These are phyloP conservation scores for Hirschfeldia incana DNA, from an alignment of 345 rosid species.

Conservation along the genomic window DNA sequence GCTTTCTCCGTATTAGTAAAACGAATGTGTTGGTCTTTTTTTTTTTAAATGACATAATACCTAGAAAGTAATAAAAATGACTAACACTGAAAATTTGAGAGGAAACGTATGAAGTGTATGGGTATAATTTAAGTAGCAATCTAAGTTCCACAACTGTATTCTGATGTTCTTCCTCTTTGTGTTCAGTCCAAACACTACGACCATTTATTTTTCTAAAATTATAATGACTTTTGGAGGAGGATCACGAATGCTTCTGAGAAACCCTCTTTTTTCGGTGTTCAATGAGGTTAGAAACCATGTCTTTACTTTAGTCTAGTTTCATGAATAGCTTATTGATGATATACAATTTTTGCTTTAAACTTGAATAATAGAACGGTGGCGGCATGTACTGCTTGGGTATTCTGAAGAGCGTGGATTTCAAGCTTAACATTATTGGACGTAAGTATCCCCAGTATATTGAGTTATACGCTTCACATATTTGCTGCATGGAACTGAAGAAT, in stretches of 20 bases:
- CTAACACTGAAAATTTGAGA: not conserved
- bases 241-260: slow-evolving; percentile 11
- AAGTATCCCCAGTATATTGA: slow-evolving; percentile 43
- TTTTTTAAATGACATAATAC: not conserved
- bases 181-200: slow-evolving; percentile 47
- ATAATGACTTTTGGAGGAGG: slow-evolving; percentile 68
- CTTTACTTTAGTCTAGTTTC: not conserved
- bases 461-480: not conserved
- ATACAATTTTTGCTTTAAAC: not conserved
- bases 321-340: not conserved
- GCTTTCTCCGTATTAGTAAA: not conserved
- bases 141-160: not conserved
- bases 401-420: slow-evolving; percentile 46
- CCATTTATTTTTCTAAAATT: slow-evolving; percentile 28
- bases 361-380: slow-evolving; percentile 39
- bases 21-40: not conserved
- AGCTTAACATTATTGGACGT: slow-evolving; percentile 80
- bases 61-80: not conserved
- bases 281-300: slow-evolving; percentile 9
- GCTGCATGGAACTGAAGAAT: not conserved
- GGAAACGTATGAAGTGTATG: not conserved
- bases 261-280: slow-evolving; percentile 10
- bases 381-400: slow-evolving; percentile 63
- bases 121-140: not conserved
- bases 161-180: slow-evolving; percentile 22